phyloP scores from a whole-genome alignment of 1,284 basidiomycete species.

The Microbotryomycetes sp. region DNA sequence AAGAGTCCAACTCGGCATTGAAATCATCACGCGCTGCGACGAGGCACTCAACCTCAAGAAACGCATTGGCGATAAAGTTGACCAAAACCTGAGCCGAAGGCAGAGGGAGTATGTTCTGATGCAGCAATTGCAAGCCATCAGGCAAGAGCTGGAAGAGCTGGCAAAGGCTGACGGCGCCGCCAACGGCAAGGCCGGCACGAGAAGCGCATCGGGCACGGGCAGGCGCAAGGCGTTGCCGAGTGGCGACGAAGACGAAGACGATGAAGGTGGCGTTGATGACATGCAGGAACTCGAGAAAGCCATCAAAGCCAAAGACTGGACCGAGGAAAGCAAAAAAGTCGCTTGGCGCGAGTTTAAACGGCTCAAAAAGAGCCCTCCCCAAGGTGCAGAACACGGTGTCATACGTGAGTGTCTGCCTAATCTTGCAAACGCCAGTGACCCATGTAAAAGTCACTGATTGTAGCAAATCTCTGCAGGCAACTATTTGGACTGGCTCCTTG shows the following conservation, averaged over 20 bases:
- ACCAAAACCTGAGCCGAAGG: slow-evolving; percentile 11
- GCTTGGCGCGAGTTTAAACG: slow-evolving; percentile 35
- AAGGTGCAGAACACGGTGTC: slow-evolving; percentile 35
- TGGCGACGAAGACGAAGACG: slow-evolving; percentile 17
- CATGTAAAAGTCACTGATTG: background rate
- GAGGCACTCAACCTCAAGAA: slow-evolving; percentile 18
- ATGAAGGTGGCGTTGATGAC: slow-evolving; percentile 33
- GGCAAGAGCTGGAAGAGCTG: slow-evolving; percentile 33
- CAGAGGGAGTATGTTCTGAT: slow-evolving; percentile 27
- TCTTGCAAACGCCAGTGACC: background rate
- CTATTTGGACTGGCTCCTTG: slow-evolving; percentile 35
- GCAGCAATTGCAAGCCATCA: slow-evolving; percentile 30
- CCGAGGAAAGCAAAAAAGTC: slow-evolving; percentile 32
- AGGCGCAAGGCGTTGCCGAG: background rate
- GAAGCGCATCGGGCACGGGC: too few species aligned
- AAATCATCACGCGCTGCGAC: slow-evolving; percentile 10
- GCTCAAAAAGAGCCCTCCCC: slow-evolving; percentile 33
- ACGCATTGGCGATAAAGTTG: slow-evolving; percentile 21
- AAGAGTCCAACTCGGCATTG: slow-evolving; percentile 17
- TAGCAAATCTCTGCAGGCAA: slow-evolving; percentile 6
- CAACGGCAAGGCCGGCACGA: background rate
- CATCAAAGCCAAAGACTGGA: slow-evolving; percentile 30
- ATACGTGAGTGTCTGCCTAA: slow-evolving; percentile 23
- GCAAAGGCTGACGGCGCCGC: slow-evolving; percentile 1
- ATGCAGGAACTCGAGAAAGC: slow-evolving; percentile 27